A percentile compares a stretch with the other conserved stretches of the same genome.
These are phyloP conservation scores for Hyphopichia wangnamkhiaoensis DNA, from an alignment of 1,139 yeast species.

Conservation along the genomic window DNA sequence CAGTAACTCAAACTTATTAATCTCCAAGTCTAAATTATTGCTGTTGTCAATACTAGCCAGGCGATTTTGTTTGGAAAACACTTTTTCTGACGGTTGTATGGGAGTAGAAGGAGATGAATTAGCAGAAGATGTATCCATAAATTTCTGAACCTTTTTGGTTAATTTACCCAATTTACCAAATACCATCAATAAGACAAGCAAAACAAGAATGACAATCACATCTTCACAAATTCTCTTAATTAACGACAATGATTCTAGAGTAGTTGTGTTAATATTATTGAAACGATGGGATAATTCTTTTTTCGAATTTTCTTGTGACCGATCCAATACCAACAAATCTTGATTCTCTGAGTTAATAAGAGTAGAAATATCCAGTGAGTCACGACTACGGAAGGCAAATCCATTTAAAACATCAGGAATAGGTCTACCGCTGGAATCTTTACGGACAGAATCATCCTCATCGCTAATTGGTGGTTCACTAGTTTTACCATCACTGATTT, in stretches of 20 bases:
- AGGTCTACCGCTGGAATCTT: neutral
- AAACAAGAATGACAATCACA: constrained; percentile 41
- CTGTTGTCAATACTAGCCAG: too few relatives aligned
- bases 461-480: neutral
- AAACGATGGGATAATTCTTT: constrained; percentile 1
- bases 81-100: neutral
- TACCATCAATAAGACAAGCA: constrained; percentile 26
- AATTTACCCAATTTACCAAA: constrained; percentile 40
- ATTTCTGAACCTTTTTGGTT: constrained; percentile 13
- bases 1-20: neutral
- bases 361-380: constrained; percentile 4
- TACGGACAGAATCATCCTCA: neutral
- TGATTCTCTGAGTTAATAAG: constrained; percentile 7
- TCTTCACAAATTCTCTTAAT: constrained; percentile 49
- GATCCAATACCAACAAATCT: constrained; percentile 16
- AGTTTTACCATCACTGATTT: constrained; percentile 29
- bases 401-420: constrained; percentile 40
- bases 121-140: constrained; percentile 1
- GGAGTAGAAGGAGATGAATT: constrained; percentile 2
- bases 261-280: constrained; percentile 2
- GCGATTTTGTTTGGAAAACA: constrained; percentile 7
- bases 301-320: constrained; percentile 5
- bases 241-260: constrained; percentile 12
- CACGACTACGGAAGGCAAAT: constrained; percentile 29
- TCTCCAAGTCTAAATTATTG: constrained; percentile 10